Evolutionary conservation across 192 early-diverging fungal genomes (phyloP).

Genomic region (Linnemannia exigua): DNA sequence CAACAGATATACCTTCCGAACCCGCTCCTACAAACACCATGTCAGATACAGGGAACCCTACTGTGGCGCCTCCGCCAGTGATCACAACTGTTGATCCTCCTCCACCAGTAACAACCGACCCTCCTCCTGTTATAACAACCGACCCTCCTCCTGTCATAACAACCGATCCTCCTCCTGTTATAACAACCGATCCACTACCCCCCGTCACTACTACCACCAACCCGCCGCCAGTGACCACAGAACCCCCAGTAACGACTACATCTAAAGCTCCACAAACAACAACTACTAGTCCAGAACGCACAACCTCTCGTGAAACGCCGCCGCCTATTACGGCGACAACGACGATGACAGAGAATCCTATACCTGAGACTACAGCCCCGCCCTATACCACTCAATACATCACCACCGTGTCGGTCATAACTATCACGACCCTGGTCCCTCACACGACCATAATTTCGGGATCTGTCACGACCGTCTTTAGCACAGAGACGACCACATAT

Average conservation of each 20-base stretch:
- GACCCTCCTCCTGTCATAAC: not conserved
- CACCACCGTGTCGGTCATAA: slow-evolving; percentile 31
- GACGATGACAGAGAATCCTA: not conserved
- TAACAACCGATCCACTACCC: not conserved
- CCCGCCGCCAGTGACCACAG: not conserved
- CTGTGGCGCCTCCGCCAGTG: not conserved
- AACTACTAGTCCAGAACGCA: not conserved
- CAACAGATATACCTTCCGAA: not conserved
- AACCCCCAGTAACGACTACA: not conserved
- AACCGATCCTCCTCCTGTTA: not conserved
- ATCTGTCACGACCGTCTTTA: slow-evolving; percentile 14
- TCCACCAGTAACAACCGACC: slow-evolving; percentile 10
- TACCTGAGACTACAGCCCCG: not conserved
- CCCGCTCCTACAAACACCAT: not conserved
- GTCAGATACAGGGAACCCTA: not conserved
- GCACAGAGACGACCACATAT: slow-evolving; percentile 2
- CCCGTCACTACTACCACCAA: not conserved
- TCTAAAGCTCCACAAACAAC: not conserved
- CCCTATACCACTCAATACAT: slow-evolving; percentile 43
- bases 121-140: slow-evolving; percentile 2
- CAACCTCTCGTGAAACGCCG: not conserved
- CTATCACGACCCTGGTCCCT: slow-evolving; percentile 26
- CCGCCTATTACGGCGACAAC: slow-evolving; percentile 7
- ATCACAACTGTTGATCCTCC: not conserved
- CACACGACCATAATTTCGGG: slow-evolving; percentile 37